phyloP scores from a whole-genome alignment of 495 filamentous ascomycete species.

The Penicillium macrosclerotiorum region DNA sequence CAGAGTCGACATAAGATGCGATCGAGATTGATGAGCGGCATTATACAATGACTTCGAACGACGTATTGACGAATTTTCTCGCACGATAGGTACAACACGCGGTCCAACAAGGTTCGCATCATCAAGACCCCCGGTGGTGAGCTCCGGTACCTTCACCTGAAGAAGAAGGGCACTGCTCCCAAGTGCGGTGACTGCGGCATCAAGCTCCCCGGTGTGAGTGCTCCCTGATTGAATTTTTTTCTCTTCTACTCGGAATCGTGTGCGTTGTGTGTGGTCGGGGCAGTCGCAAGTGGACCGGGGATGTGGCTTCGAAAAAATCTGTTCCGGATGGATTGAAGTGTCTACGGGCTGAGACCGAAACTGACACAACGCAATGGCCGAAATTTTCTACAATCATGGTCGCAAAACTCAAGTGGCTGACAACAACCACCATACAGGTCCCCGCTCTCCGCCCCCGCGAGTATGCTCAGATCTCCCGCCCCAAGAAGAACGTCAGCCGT shows the following conservation, averaged over 20 bases:
- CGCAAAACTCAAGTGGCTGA: slow-evolving; percentile 19
- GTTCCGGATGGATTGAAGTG: slow-evolving; percentile 6
- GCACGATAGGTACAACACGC: slow-evolving; percentile 80
- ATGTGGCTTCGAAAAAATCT: slow-evolving; percentile 13
- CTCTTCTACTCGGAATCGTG: slow-evolving; percentile 12
- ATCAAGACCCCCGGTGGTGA: slow-evolving; percentile 94
- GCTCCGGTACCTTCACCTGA: slow-evolving; percentile 94
- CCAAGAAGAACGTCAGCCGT: slow-evolving; percentile 98
- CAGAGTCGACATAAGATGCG: slow-evolving; percentile 16
- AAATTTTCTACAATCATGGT: no score
- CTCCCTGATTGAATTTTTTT: slow-evolving; percentile 24
- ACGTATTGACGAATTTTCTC: slow-evolving; percentile 36
- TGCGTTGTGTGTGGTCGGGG: slow-evolving; percentile 17
- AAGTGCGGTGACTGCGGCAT: slow-evolving; percentile 99
- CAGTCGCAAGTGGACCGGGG: slow-evolving; percentile 13
- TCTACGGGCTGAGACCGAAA: slow-evolving; percentile 2
- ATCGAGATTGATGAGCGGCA: slow-evolving; percentile 10
- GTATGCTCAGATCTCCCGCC: slow-evolving; percentile 91
- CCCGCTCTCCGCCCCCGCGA: slow-evolving; percentile 96
- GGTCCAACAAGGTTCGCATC: slow-evolving; percentile 93
- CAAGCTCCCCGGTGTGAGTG: slow-evolving; percentile 91
- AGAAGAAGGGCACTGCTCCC: slow-evolving; percentile 93
- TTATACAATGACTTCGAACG: slow-evolving; percentile 8
- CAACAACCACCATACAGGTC: slow-evolving; percentile 54
- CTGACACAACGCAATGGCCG: slow-evolving; percentile 8